Percentiles rank a stretch among this genome's conserved stretches.
Evolutionary conservation across 2,329 filamentous ascomycete species (phyloP).

Genomic region (Botrytis hyacinthi): DNA sequence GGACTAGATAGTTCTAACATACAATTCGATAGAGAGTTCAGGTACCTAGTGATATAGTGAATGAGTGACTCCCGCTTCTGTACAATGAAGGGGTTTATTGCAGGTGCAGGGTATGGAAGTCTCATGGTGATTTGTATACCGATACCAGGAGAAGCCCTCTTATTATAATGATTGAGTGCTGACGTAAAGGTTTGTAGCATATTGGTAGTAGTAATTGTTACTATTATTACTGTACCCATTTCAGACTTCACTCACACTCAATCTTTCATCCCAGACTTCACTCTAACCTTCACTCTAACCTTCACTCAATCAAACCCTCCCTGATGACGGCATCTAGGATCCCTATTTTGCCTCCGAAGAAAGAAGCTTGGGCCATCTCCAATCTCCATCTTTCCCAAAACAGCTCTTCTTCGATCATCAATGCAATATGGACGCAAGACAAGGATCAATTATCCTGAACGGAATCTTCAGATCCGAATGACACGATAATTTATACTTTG

Average conservation of each 20-base stretch:
- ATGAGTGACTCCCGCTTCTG: neutral
- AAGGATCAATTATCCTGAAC: conserved; percentile 1
- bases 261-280: neutral
- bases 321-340: neutral
- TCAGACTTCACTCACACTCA: neutral
- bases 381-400: neutral
- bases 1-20: too few species aligned
- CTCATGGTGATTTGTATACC: neutral
- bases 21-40: neutral
- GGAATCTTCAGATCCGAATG: conserved; percentile 1
- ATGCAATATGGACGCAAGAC: neutral
- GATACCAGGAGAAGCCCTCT: neutral
- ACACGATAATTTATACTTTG: conserved; percentile 1
- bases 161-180: neutral
- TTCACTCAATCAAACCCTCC: neutral
- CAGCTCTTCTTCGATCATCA: conserved; percentile 2
- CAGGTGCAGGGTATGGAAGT: neutral
- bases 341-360: neutral
- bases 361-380: neutral
- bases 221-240: neutral
- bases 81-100: neutral
- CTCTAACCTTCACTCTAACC: neutral
- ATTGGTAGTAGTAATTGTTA: neutral
- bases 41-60: neutral
- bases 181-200: neutral